phyloP scores from a whole-genome alignment of 106 monocot genomes.

The Agapanthus africanus region DNA sequence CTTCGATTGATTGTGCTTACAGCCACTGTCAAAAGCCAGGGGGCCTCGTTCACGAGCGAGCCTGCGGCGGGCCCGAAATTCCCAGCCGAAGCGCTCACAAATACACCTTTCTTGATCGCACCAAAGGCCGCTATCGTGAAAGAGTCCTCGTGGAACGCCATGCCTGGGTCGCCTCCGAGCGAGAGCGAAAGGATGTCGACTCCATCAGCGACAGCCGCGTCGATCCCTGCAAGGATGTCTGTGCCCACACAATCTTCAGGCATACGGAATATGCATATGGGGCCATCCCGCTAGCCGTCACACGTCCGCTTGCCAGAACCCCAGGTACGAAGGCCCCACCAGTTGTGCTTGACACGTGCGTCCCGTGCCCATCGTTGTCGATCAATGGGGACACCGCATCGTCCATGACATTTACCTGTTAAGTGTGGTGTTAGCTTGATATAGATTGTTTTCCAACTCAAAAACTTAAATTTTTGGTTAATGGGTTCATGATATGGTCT shows the following conservation, averaged over 20 bases:
- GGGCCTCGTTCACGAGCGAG: constrained; percentile 32
- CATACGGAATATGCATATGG: constrained; percentile 18
- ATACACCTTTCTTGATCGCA: constrained; percentile 27
- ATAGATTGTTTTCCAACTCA: no score
- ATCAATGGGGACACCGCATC: background rate
- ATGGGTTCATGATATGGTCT: no score
- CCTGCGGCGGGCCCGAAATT: constrained; percentile 19
- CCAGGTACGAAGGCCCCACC: background rate
- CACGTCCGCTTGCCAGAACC: background rate
- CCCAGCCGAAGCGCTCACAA: constrained; percentile 32
- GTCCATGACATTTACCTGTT: background rate
- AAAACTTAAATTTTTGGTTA: no score
- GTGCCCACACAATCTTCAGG: background rate
- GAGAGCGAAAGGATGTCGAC: constrained; percentile 14
- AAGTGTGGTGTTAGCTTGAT: no score
- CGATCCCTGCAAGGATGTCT: constrained; percentile 13
- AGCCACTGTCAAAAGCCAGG: constrained; percentile 59
- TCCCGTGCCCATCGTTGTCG: constrained; percentile 20
- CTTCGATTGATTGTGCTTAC: constrained; percentile 33
- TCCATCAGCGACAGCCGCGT: constrained; percentile 15
- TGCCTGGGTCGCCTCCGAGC: background rate
- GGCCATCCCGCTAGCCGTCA: constrained; percentile 16
- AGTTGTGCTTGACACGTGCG: constrained; percentile 10
- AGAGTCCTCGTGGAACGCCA: background rate
- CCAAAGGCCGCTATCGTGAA: constrained; percentile 14